phyloP scores from a whole-genome alignment of 352 stramenopile species.

The Peronospora farinosa region DNA sequence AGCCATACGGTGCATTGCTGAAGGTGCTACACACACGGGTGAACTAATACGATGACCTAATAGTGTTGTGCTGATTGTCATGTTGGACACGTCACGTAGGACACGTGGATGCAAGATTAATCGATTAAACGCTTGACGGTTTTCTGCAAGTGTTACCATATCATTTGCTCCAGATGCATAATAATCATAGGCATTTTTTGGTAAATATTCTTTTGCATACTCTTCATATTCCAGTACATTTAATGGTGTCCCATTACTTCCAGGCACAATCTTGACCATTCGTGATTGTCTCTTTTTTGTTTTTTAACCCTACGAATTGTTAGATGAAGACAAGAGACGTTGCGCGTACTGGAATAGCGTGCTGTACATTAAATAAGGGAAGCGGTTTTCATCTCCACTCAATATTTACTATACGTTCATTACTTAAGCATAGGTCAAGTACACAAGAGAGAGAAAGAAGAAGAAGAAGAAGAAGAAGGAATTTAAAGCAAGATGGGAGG shows the following conservation, averaged over 20 bases:
- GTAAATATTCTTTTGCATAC: conserved; percentile 83
- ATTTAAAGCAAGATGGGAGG: conserved; percentile 39
- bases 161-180: conserved; percentile 91
- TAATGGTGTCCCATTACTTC: conserved; percentile 66
- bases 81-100: conserved; percentile 89
- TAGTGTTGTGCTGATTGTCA: conserved; percentile 88
- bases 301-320: too few species aligned
- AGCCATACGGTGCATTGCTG: conserved; percentile 92
- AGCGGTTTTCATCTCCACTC: not conserved
- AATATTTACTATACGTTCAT: too few species aligned
- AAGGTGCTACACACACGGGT: conserved; percentile 90
- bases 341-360: not conserved
- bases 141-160: conserved; percentile 77
- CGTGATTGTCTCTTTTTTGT: too few species aligned
- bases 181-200: conserved; percentile 90
- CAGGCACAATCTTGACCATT: conserved; percentile 63
- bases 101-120: conserved; percentile 93
- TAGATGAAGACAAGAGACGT: not conserved
- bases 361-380: not conserved
- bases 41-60: conserved; percentile 87
- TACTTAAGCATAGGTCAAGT: too few species aligned
- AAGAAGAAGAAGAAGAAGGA: too few species aligned
- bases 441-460: too few species aligned
- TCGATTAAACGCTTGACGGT: conserved; percentile 87
- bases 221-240: conserved; percentile 89